Base-by-base conservation (phyloP, 352 stramenopile species). In the Thraustotheca clavata region DNA sequence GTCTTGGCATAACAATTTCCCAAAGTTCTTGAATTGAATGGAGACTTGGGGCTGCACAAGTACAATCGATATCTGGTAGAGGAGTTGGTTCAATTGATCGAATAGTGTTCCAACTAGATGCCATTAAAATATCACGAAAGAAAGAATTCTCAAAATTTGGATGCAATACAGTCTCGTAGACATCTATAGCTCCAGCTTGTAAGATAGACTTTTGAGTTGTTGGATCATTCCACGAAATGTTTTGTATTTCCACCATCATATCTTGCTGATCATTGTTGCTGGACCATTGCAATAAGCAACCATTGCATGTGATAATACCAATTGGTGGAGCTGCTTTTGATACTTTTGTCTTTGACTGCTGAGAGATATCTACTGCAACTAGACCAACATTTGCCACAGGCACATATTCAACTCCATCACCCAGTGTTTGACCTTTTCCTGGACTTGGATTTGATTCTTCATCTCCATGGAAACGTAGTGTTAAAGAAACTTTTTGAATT, bases 381-480 rank as follows among this genome's bases (percentile, higher is more conserved):
- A 94, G 76, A 9, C 85, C 85, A 33, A 94, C 62, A 65, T 92
- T 91, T 50, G 85, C 85, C 27, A 94, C 85, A 22, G 85, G 85
- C 35, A 94, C 79, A 4, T 88, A 68, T 39, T 87, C 69, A 22
- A 65, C 41, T 4, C 26, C 35, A 2, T 9, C 43, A 9, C 9
- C 43, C 11, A 35, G 24, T 1, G 43, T 31, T 2, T 2, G 9
- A 18, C 43, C 43, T 7, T 52, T 52, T 2, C 24, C n/a, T 9
- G 43, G 43, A 24, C 43, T 62, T 12, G 55, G n/a, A 26, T 22
- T 12, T 27, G 34, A 8, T 11, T 38, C 36, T 7, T 26, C 27
- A 20, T 49, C 18, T 6, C 18, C 38, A 22, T 65, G 57, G 38
- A 40, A 55, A 18, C 57, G 57, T 27, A 65, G 39, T 31, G 57